These are phyloP conservation scores for Claviceps pazoutovae DNA, from an alignment of 2,329 filamentous ascomycete genomes.

Conservation along the genomic window DNA sequence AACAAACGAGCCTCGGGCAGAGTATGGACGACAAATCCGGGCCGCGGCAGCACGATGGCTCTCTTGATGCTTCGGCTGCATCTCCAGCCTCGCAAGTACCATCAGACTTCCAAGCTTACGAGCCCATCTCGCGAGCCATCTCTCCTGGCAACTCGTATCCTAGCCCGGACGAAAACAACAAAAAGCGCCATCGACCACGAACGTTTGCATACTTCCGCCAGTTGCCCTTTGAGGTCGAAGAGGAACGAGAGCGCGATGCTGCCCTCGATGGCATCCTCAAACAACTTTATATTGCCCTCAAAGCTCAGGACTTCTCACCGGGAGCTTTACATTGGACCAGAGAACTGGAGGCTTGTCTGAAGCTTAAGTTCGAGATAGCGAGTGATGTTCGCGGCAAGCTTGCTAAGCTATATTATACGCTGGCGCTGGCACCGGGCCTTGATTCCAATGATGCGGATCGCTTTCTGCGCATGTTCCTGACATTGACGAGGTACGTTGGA, in stretches of 20 bases:
- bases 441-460: slow-evolving; percentile 71
- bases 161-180: slow-evolving; percentile 35
- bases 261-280: slow-evolving; percentile 81
- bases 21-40: slow-evolving; percentile 27
- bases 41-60: slow-evolving; percentile 19
- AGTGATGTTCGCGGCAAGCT: slow-evolving; percentile 70
- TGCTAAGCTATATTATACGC: slow-evolving; percentile 86
- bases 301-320: slow-evolving; percentile 85
- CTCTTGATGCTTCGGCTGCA: slow-evolving; percentile 18
- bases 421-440: slow-evolving; percentile 78
- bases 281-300: slow-evolving; percentile 81
- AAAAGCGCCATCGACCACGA: slow-evolving; percentile 62
- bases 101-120: slow-evolving; percentile 31
- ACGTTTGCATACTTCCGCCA: slow-evolving; percentile 89
- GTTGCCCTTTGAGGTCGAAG: slow-evolving; percentile 79
- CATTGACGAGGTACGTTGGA: slow-evolving; percentile 68
- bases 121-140: slow-evolving; percentile 72
- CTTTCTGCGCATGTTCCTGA: slow-evolving; percentile 93
- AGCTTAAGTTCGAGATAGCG: slow-evolving; percentile 93
- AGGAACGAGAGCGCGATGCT: slow-evolving; percentile 59
- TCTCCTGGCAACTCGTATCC: slow-evolving; percentile 57
- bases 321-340: slow-evolving; percentile 95
- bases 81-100: slow-evolving; percentile 19
- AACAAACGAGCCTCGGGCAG: neutral
- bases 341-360: slow-evolving; percentile 88